These are phyloP conservation scores for Leucaena leucocephala DNA, from an alignment of 306 rosid genomes.

Conservation along the genomic window DNA sequence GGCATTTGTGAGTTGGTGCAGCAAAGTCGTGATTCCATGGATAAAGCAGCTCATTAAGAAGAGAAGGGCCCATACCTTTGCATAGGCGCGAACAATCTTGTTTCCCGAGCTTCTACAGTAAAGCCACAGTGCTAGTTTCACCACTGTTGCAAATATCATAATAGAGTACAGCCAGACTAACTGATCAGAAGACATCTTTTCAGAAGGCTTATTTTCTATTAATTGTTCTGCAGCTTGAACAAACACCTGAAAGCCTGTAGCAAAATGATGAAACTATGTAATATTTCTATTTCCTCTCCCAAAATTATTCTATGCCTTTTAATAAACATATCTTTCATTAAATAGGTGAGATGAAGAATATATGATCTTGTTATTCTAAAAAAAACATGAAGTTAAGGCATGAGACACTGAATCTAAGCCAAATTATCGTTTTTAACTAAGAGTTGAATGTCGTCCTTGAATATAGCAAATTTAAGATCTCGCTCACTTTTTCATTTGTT, in stretches of 20 bases:
- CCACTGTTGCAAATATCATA: constrained; percentile 76
- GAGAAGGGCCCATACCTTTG: constrained; percentile 55
- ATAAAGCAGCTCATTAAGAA: constrained; percentile 22
- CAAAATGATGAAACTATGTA: constrained; percentile 21
- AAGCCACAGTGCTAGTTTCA: constrained; percentile 84
- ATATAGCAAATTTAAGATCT: constrained; percentile 7
- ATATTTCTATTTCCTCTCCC: background rate
- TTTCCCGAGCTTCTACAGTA: constrained; percentile 82
- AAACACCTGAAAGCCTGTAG: constrained; percentile 88
- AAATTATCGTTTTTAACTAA: constrained; percentile 13
- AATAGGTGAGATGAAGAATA: background rate
- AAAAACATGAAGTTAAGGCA: background rate
- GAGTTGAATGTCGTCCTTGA: constrained; percentile 16
- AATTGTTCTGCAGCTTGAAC: constrained; percentile 73
- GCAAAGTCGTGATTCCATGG: constrained; percentile 19
- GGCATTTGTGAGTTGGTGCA: constrained; percentile 30
- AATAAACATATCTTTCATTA: background rate
- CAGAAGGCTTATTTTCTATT: constrained; percentile 50
- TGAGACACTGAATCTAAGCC: constrained; percentile 13
- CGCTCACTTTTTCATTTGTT: background rate
- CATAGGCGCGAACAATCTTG: constrained; percentile 87
- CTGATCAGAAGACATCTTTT: constrained; percentile 57
- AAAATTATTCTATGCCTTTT: constrained; percentile 1
- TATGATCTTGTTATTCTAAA: background rate
- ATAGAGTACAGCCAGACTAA: constrained; percentile 71